phyloP scores from a whole-genome alignment of 306 rosid species.

The Casuarina equisetifolia region DNA sequence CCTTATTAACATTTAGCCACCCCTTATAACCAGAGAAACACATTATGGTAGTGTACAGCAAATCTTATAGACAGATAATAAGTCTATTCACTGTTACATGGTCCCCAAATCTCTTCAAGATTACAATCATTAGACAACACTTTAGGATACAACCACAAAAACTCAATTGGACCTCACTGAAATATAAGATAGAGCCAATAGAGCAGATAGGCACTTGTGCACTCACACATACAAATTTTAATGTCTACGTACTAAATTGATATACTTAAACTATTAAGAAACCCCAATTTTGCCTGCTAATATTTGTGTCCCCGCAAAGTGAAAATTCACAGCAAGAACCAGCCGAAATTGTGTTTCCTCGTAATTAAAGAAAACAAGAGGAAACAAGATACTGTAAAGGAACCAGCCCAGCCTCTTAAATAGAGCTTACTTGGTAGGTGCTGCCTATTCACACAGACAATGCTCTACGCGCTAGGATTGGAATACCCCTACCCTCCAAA shows the following conservation, averaged over 20 bases:
- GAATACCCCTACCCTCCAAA: too few species aligned
- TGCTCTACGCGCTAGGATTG: too few species aligned
- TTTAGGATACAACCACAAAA: neutral
- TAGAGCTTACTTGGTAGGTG: too few species aligned
- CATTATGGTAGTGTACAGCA: neutral
- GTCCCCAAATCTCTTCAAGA: neutral
- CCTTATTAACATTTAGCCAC: neutral
- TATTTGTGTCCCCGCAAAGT: neutral
- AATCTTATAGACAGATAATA: neutral
- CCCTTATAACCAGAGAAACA: neutral
- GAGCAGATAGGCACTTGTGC: neutral
- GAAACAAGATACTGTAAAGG: too few species aligned
- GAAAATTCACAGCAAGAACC: neutral
- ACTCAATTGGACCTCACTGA: neutral
- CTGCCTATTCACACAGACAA: too few species aligned
- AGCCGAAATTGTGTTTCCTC: neutral
- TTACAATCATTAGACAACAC: neutral
- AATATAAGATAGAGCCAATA: neutral
- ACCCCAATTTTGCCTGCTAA: neutral
- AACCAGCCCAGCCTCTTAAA: too few species aligned
- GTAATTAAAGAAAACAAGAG: too few species aligned
- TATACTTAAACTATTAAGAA: neutral
- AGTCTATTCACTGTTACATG: neutral
- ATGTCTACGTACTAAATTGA: neutral
- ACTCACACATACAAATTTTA: neutral